Conservation (phyloP, 306 rosid species). For the Arachis hypogaea region DNA sequence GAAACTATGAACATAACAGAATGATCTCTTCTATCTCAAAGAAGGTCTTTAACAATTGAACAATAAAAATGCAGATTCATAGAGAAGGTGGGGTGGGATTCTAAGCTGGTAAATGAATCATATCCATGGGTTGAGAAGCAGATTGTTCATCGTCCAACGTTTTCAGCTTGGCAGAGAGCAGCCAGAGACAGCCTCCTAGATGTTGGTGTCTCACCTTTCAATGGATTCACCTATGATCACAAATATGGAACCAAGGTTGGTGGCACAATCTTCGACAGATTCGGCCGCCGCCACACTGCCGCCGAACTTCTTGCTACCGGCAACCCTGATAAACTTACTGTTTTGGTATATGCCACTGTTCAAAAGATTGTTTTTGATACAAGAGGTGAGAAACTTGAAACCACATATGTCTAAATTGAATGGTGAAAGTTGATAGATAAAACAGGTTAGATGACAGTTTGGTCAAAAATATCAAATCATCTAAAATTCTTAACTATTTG, state of each 20-base stretch:
- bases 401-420: neutral
- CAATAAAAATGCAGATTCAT: constrained; percentile 57
- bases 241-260: constrained; percentile 81
- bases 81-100: constrained; percentile 67
- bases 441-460: too few species aligned
- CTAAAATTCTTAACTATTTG: too few species aligned
- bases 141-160: constrained; percentile 65
- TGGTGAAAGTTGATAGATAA: too few species aligned
- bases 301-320: constrained; percentile 71
- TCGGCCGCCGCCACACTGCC: constrained; percentile 80
- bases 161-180: constrained; percentile 63
- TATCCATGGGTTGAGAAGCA: constrained; percentile 82
- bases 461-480: too few species aligned
- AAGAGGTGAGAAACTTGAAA: constrained; percentile 40
- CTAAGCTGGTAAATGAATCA: constrained; percentile 61
- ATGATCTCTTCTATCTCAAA: neutral
- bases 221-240: constrained; percentile 89
- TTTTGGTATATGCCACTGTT: constrained; percentile 69
- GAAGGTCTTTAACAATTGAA: neutral
- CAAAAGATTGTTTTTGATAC: constrained; percentile 69
- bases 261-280: constrained; percentile 80
- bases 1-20: too few species aligned
- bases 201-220: constrained; percentile 72
- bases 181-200: constrained; percentile 67
- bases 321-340: constrained; percentile 66